Base-by-base conservation (phyloP, 495 filamentous ascomycete genomes). In the Aspergillus baeticus region DNA sequence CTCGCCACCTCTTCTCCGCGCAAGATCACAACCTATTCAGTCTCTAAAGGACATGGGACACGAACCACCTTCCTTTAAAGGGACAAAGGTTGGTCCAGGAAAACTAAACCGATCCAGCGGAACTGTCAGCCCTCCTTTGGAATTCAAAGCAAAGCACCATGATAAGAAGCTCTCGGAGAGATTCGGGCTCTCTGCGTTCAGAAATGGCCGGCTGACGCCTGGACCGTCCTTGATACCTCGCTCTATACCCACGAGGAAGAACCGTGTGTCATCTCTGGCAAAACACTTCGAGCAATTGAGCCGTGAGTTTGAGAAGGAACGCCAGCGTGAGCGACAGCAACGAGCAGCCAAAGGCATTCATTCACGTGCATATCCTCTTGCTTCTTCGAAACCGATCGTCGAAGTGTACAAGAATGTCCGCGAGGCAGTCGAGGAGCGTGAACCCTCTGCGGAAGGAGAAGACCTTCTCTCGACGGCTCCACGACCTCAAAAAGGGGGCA, bases 261-360 rank as follows among this genome's bases (percentile, higher is more conserved):
- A 87, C 47, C 89, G 87, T 47, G 95, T 99, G 1, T 92, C 90
- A 5, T 90, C 83, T 5, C 80, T 98, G 29, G 91, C 95, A 13
- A 91, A 90, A 63, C 95, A 98, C 69, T 97, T 98, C 63, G 95
- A 99, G 68, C 92, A 97, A 65, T 71, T 99, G 33, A 96, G 91
- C 55, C 87, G 92, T 6, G 95, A 99, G 61, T 98, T 98, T 60
- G 92, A 99, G 64, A 95, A 92, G 65, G 93, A 98, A 74, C 80
- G 95, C 35, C 81, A 92, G 45, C 88, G 87, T 54, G 92, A 99
- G 64, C 83, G 87, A 65, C 85, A 85, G 45, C 87, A 92, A 63
- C 81, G 90, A 54, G 88, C 88, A 39, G 88, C 89, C n/a, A 90
- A 86, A 61, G 87, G 85, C 63, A 84, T 85, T 14, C 87, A 90